Conservation (phyloP, 1,139 yeast species). For the Yamadazyma diospyri region DNA sequence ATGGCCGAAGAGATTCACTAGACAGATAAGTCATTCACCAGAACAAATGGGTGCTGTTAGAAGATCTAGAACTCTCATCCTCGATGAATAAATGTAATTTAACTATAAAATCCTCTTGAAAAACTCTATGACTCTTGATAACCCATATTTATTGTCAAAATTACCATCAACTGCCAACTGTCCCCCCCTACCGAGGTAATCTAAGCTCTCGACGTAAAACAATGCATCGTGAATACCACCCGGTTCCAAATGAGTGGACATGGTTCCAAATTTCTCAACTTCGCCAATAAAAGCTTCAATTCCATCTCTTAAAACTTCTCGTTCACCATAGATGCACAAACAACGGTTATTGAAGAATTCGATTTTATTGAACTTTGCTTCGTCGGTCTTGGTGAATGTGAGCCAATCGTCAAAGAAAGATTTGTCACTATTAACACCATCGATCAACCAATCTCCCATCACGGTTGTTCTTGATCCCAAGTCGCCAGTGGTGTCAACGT, state of each 20-base stretch:
- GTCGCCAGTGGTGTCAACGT: constrained; percentile 27
- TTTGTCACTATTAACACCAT: constrained; percentile 9
- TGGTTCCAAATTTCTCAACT: constrained; percentile 18
- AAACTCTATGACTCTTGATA: constrained; percentile 3
- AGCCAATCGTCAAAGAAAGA: constrained; percentile 21
- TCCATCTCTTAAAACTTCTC: constrained; percentile 34
- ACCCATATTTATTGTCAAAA: constrained; percentile 22
- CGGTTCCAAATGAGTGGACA: constrained; percentile 22
- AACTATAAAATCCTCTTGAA: constrained; percentile 2
- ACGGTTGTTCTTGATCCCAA: constrained; percentile 26
- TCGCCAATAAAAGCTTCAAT: constrained; percentile 19
- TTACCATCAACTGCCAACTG: constrained; percentile 23
- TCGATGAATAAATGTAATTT: no score
- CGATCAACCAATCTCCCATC: constrained; percentile 29
- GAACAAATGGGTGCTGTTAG: no score
- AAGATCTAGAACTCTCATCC: no score
- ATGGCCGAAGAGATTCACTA: no score
- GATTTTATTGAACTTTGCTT: constrained; percentile 20
- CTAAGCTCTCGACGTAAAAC: constrained; percentile 26
- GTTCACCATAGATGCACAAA: constrained; percentile 34
- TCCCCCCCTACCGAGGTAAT: constrained; percentile 25
- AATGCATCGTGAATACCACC: constrained; percentile 17
- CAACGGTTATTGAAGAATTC: constrained; percentile 23
- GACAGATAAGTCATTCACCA: no score
- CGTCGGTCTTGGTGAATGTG: constrained; percentile 23